These are phyloP conservation scores for Rhizophagus sp. DNA, from an alignment of 192 early-diverging fungal species.

Conservation along the genomic window DNA sequence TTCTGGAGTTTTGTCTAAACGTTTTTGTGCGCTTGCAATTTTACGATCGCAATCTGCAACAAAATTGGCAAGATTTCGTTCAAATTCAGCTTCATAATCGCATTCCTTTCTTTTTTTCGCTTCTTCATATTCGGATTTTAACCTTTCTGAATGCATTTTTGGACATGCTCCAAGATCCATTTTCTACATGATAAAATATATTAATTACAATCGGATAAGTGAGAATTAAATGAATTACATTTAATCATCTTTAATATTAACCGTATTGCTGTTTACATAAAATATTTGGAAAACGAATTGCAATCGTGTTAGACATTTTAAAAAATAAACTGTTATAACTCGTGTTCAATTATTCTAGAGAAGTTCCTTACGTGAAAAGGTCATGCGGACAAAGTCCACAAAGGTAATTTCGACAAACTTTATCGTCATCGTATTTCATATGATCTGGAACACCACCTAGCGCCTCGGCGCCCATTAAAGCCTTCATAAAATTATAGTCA, in stretches of 20 bases:
- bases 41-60: slow-evolving; percentile 55
- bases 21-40: slow-evolving; percentile 43
- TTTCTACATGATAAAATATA: slow-evolving; percentile 35
- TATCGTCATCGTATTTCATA: slow-evolving; percentile 40
- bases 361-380: slow-evolving; percentile 43
- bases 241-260: background rate
- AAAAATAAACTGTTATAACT: background rate
- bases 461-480: slow-evolving; percentile 55
- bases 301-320: background rate
- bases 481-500: slow-evolving; percentile 29
- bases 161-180: slow-evolving; percentile 54
- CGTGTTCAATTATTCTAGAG: background rate
- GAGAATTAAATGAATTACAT: background rate
- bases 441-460: slow-evolving; percentile 50
- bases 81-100: slow-evolving; percentile 47
- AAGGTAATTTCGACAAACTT: slow-evolving; percentile 50
- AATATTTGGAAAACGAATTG: background rate
- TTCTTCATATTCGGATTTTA: slow-evolving; percentile 52
- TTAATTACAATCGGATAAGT: background rate
- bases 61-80: slow-evolving; percentile 44
- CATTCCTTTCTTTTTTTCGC: slow-evolving; percentile 25
- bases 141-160: slow-evolving; percentile 49
- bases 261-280: slow-evolving; percentile 22
- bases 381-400: slow-evolving; percentile 54
- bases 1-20: slow-evolving; percentile 54